Percentiles rank a stretch among this genome's conserved stretches.
Evolutionary conservation across 2,329 filamentous ascomycete species (phyloP).

Genomic region (Hypoxylon sp.): DNA sequence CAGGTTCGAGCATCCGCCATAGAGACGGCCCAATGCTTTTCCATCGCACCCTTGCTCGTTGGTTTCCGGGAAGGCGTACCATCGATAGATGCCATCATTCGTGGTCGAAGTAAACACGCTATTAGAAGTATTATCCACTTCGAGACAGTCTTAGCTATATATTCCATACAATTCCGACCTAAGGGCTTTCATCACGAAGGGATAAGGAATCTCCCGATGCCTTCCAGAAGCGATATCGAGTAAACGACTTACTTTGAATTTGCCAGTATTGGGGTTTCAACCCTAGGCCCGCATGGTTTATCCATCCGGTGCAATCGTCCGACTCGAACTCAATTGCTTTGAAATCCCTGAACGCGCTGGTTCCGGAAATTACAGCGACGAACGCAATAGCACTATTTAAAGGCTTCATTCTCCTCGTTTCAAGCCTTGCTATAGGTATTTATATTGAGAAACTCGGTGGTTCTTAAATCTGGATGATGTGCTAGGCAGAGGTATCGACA

Average conservation of each 20-base stretch:
- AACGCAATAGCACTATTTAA: neutral
- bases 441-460: neutral
- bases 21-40: slow-evolving; percentile 32
- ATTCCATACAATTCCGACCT: neutral
- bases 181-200: neutral
- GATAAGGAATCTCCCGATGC: neutral
- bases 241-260: slow-evolving; percentile 31
- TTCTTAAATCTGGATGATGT: neutral
- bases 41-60: slow-evolving; percentile 37
- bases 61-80: slow-evolving; percentile 42
- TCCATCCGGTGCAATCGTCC: slow-evolving; percentile 29
- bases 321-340: slow-evolving; percentile 35
- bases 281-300: slow-evolving; percentile 30
- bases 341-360: slow-evolving; percentile 28
- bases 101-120: slow-evolving; percentile 38
- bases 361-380: slow-evolving; percentile 10
- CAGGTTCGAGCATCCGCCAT: slow-evolving; percentile 34
- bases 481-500: neutral
- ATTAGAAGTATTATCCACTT: slow-evolving; percentile 43
- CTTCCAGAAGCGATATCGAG: neutral
- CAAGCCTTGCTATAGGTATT: neutral
- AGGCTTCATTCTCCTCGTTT: slow-evolving; percentile 14
- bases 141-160: slow-evolving; percentile 15
- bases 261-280: slow-evolving; percentile 35
- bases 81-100: slow-evolving; percentile 47